Conservation (phyloP, 805 yeast species). For the Clavispora phyllophila region DNA sequence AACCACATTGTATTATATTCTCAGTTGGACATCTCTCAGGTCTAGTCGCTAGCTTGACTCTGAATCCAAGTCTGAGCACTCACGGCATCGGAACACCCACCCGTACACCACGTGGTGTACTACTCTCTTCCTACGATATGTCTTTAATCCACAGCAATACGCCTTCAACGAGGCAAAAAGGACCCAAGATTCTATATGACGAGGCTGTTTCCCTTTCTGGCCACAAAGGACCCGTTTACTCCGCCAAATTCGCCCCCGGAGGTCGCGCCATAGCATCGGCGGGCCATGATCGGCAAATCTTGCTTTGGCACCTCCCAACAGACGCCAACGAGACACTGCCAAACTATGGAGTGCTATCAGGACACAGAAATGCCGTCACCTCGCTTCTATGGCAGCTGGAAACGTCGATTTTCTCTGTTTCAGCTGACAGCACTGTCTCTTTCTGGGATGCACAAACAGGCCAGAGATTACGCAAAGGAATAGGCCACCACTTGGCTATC, state of each 20-base stretch:
- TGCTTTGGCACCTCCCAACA: conserved; percentile 42
- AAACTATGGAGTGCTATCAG: conserved; percentile 44
- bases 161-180: background rate
- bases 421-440: conserved; percentile 60
- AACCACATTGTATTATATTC: too few species aligned
- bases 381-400: conserved; percentile 50
- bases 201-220: conserved; percentile 41
- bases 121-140: background rate
- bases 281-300: conserved; percentile 51
- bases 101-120: background rate
- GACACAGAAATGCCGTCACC: conserved; percentile 64
- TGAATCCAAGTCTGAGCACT: too few species aligned
- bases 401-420: conserved; percentile 40
- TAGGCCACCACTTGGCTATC: conserved; percentile 48
- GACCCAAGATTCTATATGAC: conserved; percentile 16
- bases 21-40: too few species aligned
- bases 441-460: conserved; percentile 62
- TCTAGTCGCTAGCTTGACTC: too few species aligned
- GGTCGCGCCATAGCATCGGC: conserved; percentile 59
- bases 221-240: conserved; percentile 50
- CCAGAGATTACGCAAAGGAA: conserved; percentile 45
- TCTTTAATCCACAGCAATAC: background rate
- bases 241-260: conserved; percentile 45
- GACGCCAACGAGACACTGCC: conserved; percentile 15
- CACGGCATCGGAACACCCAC: background rate